Evolutionary conservation across 1,139 yeast genomes (phyloP), one percentile per base, ranked within the genome.

Genomic region (Blastobotrys petasosporus): DNA sequence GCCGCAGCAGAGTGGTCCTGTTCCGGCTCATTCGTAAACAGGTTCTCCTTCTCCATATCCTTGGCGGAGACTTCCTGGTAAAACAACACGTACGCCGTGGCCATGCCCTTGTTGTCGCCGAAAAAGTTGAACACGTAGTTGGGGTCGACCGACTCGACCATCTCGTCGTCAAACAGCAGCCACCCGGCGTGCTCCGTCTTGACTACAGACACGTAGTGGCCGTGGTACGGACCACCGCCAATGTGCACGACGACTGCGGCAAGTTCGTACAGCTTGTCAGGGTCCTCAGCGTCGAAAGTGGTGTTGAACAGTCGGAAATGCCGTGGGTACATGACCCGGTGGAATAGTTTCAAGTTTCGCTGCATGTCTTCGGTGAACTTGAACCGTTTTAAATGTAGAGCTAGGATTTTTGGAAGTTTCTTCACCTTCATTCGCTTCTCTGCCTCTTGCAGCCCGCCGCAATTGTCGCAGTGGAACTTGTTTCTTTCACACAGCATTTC

Each of bases 211-310:
- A 92, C 90, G 60, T 92, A 92, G 64, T 92, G 98, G 0, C 98
- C 98, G 66, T 90, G 97, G 71, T 88, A 88, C 1, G 97, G 97
- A 0, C 97, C 97, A 2, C 97, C 95, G 3, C 98, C 98, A 58
- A 92, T 82, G 60, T 92, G 98, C 16, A 92, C 88, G 17, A 92
- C 94, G 37, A 90, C 80, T 0, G 94, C 88, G 52, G 81, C 83
- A 44, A 92, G 69, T 57, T 88, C 96, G 60, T 88, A 92, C 28
- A 82, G 72, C 54, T 76, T 79, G 51, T 76, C 79, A 40, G 70
- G 69, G 41, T 69, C 65, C 16, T 65, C 59, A 9, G 69, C 68
- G 51, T 78, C 79, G 45, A 73, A 80, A 1, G 90, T 80, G 17
- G 94, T 85, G 57, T 87, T 86, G 61, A 83, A 81, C 34, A 90